Evolutionary conservation across 495 filamentous ascomycete genomes (phyloP), one percentile per base, ranked within the genome.

Genomic region (Neurospora sp.): DNA sequence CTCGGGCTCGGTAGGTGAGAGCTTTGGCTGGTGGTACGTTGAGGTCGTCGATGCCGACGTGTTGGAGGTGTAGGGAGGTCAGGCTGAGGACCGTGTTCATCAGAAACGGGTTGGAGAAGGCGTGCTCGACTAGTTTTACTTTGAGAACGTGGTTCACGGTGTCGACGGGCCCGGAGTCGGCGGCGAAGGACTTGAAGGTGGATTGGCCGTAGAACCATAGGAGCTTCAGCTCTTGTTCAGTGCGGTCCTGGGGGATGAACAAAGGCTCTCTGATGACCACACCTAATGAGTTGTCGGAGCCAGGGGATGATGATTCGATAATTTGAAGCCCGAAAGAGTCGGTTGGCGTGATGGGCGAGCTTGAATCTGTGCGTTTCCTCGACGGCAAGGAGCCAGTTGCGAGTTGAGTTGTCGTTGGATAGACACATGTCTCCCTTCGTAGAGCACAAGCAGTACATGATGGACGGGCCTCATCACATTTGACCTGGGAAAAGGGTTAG

Each of bases 391-490:
- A 41, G 4, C 72, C 39, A 10, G 76, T 38, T 42, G 72, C 12
- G 5, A 73, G 54, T 38, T 74, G 48, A 48, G 74, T 16, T 35
- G 72, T 31, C 27, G 27, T 37, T 37, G 70, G 76, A 75, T 86
- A 88, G 71, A 82, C 73, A 72, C 85, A 88, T 4, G 72, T 77
- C 40, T 85, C 81, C 44, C 81, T 81, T 70, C 85, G 80, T 75
- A 82, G 78, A 38, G 74, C 78, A 72, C 86, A 88, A 69, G 81
- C 76, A 37, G 79, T 79, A 73, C 86, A 88, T n/a, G 76, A 72
- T 0, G 86, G 86, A 35, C 81, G 82, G 10, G 69, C 76, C 74
- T 88, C 86, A 76, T 88, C 86, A 72, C 86, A 88, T 81, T 88
- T 80, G 75, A 81, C 79, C 76, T 77, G 42, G 23, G 20, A 8